Conservation (phyloP, 2,329 filamentous ascomycete genomes). For the Fusarium hostae region DNA sequence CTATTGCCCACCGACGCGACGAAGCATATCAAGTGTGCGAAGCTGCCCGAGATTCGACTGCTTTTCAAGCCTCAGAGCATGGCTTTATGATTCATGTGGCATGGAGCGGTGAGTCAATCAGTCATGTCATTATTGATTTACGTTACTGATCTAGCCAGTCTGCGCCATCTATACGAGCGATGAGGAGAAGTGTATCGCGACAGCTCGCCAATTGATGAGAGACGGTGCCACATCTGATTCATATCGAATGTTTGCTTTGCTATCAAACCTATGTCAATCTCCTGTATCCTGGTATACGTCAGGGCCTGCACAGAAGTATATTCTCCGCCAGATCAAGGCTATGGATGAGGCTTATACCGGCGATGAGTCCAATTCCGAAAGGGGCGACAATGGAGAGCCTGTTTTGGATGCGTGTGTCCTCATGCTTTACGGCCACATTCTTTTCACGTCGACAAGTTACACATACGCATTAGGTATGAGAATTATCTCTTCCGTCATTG, state of each 20-base stretch:
- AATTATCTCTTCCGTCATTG: not conserved
- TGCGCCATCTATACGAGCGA: constrained; percentile 87
- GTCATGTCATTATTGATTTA: not conserved
- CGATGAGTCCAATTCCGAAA: constrained; percentile 34
- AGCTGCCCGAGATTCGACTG: constrained; percentile 80
- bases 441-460: constrained; percentile 86
- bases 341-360: constrained; percentile 73
- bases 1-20: constrained; percentile 71
- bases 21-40: constrained; percentile 85
- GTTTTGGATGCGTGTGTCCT: constrained; percentile 81
- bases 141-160: constrained; percentile 57
- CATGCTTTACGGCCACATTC: constrained; percentile 89
- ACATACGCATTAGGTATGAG: constrained; percentile 79
- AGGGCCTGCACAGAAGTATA: constrained; percentile 87
- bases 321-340: constrained; percentile 89
- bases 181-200: constrained; percentile 76
- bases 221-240: constrained; percentile 84
- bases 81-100: constrained; percentile 80
- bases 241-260: constrained; percentile 82
- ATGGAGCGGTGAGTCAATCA: constrained; percentile 71
- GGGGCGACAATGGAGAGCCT: constrained; percentile 12
- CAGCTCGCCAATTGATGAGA: constrained; percentile 85
- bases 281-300: constrained; percentile 80
- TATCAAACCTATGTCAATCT: constrained; percentile 81
- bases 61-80: constrained; percentile 78